Evolutionary conservation across 2,329 filamentous ascomycete species (phyloP).

Genomic region (Apiospora phragmitis): DNA sequence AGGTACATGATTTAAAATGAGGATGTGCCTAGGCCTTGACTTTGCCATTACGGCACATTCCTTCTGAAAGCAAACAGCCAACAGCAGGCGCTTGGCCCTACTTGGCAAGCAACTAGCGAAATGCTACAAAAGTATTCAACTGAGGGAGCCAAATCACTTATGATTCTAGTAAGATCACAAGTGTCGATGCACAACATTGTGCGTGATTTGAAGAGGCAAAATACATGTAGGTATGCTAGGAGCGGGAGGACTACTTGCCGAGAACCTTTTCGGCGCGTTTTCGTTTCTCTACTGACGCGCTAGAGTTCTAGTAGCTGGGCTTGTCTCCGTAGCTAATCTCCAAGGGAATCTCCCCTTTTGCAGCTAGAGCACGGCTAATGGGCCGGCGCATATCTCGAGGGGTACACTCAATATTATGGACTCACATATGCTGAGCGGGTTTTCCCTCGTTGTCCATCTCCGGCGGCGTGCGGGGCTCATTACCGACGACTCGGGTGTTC

Average conservation of each 20-base stretch:
- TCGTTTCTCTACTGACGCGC: background rate
- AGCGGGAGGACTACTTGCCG: background rate
- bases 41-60: too few species aligned
- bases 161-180: too few species aligned
- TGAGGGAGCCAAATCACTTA: too few species aligned
- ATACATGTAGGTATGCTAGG: background rate
- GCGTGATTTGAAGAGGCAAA: too few species aligned
- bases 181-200: too few species aligned
- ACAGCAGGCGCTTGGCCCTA: too few species aligned
- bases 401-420: background rate
- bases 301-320: background rate
- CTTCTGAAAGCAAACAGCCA: too few species aligned
- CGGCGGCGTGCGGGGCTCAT: background rate
- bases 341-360: background rate
- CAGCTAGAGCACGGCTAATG: background rate
- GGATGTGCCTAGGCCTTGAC: too few species aligned
- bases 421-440: background rate
- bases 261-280: background rate
- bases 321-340: background rate
- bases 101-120: too few species aligned
- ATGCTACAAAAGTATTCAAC: too few species aligned
- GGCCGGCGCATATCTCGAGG: background rate
- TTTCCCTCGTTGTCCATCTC: background rate
- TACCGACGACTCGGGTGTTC: background rate
- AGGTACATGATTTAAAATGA: too few species aligned